phyloP scores from a whole-genome alignment of 345 rosid genomes.

The Aquilaria sinensis region DNA sequence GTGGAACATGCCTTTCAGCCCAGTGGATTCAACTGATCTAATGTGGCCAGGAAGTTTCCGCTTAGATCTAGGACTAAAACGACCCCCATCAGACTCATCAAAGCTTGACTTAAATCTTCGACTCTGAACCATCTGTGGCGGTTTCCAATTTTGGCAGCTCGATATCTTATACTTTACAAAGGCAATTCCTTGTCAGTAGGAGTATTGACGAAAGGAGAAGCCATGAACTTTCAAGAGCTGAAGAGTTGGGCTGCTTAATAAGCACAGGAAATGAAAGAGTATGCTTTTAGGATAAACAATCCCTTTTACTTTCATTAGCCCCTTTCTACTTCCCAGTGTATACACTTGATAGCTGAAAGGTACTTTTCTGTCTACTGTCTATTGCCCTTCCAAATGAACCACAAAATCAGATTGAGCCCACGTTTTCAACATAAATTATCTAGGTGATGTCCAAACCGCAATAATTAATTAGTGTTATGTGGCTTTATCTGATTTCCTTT shows the following conservation, averaged over 20 bases:
- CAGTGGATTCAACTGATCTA: conserved; percentile 36
- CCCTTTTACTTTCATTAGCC: no score
- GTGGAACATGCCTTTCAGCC: conserved; percentile 31
- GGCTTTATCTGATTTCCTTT: no score
- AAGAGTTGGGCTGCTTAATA: conserved; percentile 14
- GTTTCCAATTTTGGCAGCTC: conserved; percentile 12
- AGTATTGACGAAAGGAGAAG: not conserved
- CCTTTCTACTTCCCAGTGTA: no score
- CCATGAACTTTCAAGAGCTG: not conserved
- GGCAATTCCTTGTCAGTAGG: no score
- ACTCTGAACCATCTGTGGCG: conserved; percentile 29
- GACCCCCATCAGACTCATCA: conserved; percentile 29
- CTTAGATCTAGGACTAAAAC: conserved; percentile 31
- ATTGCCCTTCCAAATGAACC: no score
- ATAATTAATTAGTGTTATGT: no score
- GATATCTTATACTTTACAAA: not conserved
- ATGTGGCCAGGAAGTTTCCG: conserved; percentile 82
- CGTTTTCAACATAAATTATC: no score
- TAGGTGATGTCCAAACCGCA: no score
- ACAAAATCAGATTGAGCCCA: no score
- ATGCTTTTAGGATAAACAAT: conserved; percentile 1
- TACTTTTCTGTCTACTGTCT: no score
- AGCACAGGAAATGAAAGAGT: conserved; percentile 18
- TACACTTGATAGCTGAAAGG: no score
- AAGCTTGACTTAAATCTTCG: conserved; percentile 58